Evolutionary conservation across 495 filamentous ascomycete species (phyloP).

Genomic region (Aspergillus nanangensis): DNA sequence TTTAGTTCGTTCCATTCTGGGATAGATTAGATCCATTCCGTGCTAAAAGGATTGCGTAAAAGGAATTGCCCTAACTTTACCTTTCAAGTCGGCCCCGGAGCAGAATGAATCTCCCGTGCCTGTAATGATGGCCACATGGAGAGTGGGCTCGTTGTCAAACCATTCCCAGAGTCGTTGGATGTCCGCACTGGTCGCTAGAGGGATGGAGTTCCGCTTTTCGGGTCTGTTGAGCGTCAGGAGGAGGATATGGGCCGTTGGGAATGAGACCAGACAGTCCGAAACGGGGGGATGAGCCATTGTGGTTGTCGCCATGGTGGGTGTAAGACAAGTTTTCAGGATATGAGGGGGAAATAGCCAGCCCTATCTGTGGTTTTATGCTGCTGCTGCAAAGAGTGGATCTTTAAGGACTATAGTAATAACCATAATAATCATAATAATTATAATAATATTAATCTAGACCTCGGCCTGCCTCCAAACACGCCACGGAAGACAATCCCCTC

Average conservation of each 20-base stretch:
- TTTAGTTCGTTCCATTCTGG: constrained; percentile 39
- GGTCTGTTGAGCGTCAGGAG: constrained; percentile 42
- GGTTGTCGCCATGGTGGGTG: constrained; percentile 14
- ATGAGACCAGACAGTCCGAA: constrained; percentile 28
- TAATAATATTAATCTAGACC: no score
- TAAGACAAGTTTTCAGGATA: no score
- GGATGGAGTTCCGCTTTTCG: constrained; percentile 44
- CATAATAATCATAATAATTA: no score
- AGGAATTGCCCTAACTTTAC: constrained; percentile 9
- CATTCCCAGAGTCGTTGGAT: constrained; percentile 46
- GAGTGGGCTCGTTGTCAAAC: constrained; percentile 46
- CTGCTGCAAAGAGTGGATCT: no score
- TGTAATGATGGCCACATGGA: constrained; percentile 53
- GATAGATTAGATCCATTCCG: neutral
- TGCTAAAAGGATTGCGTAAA: neutral
- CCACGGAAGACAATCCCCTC: no score
- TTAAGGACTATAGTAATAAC: no score
- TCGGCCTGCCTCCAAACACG: no score
- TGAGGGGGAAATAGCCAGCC: no score
- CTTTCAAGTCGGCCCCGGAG: constrained; percentile 51
- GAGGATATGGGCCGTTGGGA: constrained; percentile 37
- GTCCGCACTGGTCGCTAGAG: constrained; percentile 41
- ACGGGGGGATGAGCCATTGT: constrained; percentile 19
- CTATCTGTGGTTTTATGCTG: no score
- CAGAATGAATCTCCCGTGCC: constrained; percentile 53